Evolutionary conservation across 257 asterid species (phyloP).

Genomic region (Leptodermis oblonga): DNA sequence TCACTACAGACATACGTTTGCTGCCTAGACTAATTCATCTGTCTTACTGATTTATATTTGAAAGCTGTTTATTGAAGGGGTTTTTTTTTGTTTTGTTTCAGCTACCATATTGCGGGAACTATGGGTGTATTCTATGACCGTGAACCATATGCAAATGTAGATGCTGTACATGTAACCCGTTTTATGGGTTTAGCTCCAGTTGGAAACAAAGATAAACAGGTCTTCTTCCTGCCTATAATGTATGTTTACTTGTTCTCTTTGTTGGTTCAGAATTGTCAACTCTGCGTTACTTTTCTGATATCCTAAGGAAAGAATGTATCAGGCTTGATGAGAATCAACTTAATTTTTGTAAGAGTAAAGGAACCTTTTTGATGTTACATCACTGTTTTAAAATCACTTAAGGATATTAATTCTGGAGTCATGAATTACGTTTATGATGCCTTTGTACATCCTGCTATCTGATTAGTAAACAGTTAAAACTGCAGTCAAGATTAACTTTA

Average conservation of each 20-base stretch:
- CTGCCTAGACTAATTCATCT: background rate
- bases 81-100: constrained; percentile 36
- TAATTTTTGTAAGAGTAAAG: background rate
- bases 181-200: constrained; percentile 89
- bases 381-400: background rate
- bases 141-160: constrained; percentile 68
- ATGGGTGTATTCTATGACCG: constrained; percentile 76
- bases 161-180: constrained; percentile 85
- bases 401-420: background rate
- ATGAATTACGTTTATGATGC: background rate
- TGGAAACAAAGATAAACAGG: constrained; percentile 97
- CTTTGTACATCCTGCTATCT: background rate
- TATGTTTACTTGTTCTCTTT: constrained; percentile 13
- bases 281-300: background rate
- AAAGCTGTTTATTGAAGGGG: constrained; percentile 23
- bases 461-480: background rate
- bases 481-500: background rate
- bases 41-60: background rate
- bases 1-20: too few relatives aligned
- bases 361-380: background rate
- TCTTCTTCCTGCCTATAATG: constrained; percentile 19
- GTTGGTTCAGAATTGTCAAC: background rate
- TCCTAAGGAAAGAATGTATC: background rate
- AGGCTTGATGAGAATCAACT: background rate
- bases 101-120: constrained; percentile 92